Evolutionary conservation across 257 asterid genomes (phyloP), one percentile per base, ranked within the genome.

Genomic region (Capsicum pubescens): DNA sequence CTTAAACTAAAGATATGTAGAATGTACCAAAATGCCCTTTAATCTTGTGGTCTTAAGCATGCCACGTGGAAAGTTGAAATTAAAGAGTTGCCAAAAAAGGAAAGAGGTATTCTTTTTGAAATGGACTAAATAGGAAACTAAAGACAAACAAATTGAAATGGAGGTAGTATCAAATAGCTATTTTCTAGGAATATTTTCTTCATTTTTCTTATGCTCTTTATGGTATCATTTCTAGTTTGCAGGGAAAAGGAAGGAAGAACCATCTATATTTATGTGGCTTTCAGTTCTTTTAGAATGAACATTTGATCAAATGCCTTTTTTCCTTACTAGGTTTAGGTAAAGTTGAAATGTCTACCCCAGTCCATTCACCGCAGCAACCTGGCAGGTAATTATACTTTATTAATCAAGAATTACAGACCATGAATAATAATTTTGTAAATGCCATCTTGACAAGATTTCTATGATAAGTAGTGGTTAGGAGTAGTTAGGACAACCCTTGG

Each of bases 261-360:
- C 42, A 57, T 35, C 61, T 44, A n/a, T 72, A 19, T 83, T 21
- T 42, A 54, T 55, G 52, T 81, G 63, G 63, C 72, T 57, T 55
- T 26, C 46, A 44, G 66, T 50, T 87, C 56, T 78, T 80, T 76
- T 85, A 78, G 87, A 54, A 60, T 63, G 16, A 70, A 44, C 68
- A 85, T 66, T 83, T 15, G 67, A 83, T 83, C 80, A 80, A 86
- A 35, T 82, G 48, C 83, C 82, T 86, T 36, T 79, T 69, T 66
- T 84, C 44, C 66, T 66, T 87, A 63, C 80, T 91, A 93, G 98
- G 98, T 89, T 87, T 95, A 87, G 97, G 98, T 74, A 90, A 92
- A 88, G 95, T 93, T 90, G 92, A 86, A 84, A 82, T 91, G 79
- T 90, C 90, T 88, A 91, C 97, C 84, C 97, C 98, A 50, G 87